A percentile compares a stretch with the other conserved stretches of the same genome.
phyloP scores from a whole-genome alignment of 1,284 basidiomycete genomes.

The Apiotrichum montevideense region DNA sequence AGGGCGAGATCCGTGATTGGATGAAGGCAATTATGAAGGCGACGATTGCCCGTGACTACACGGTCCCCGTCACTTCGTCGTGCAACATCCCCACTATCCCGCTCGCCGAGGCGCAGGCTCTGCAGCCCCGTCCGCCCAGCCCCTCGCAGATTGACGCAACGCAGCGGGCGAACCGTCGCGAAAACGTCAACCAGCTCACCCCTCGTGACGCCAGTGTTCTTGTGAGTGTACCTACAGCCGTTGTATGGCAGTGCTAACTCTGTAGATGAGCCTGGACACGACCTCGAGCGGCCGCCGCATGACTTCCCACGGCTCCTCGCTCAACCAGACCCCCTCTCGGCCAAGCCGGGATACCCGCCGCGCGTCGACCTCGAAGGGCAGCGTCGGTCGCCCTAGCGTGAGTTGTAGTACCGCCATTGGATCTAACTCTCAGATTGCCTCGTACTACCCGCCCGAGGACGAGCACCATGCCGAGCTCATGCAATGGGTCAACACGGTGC shows the following conservation, averaged over 20 bases:
- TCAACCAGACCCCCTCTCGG: constrained; percentile 22
- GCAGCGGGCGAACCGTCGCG: constrained; percentile 77
- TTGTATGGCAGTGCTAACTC: constrained; percentile 6
- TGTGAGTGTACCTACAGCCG: constrained; percentile 52
- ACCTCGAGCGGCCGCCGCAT: constrained; percentile 18
- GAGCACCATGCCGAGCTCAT: constrained; percentile 55
- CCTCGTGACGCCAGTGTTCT: constrained; percentile 75
- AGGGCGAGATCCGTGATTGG: constrained; percentile 80
- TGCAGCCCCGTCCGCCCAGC: constrained; percentile 91
- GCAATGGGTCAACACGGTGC: constrained; percentile 76
- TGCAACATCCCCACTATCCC: constrained; percentile 97
- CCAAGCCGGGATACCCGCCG: constrained; percentile 42
- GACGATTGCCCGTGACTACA: constrained; percentile 87
- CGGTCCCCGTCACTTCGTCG: constrained; percentile 88
- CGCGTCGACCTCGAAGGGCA: constrained; percentile 23
- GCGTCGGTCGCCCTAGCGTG: constrained; percentile 4
- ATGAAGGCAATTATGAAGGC: constrained; percentile 99
- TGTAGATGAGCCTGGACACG: constrained; percentile 44
- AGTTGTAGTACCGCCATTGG: background rate
- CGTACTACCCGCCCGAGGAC: constrained; percentile 23
- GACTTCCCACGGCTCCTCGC: constrained; percentile 9
- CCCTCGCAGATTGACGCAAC: constrained; percentile 80
- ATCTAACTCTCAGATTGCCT: constrained; percentile 14
- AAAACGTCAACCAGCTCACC: constrained; percentile 85
- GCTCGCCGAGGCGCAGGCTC: constrained; percentile 85